Base-by-base conservation (phyloP, 2,329 filamentous ascomycete species). In the Byssochlamys sp. region DNA sequence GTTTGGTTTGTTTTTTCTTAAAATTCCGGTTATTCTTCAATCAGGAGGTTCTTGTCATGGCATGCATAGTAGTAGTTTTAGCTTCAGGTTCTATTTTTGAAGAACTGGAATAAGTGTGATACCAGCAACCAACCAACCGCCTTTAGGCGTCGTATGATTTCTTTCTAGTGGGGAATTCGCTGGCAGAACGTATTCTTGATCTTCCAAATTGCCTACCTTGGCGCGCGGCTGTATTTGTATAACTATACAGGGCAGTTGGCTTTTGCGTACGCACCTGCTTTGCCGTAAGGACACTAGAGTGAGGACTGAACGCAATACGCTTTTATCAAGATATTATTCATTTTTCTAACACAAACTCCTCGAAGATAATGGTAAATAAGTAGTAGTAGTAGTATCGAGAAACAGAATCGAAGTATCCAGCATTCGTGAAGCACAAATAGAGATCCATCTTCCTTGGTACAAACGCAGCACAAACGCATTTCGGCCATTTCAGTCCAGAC, bases 1-100 rank as follows among this genome's bases (percentile, higher is more conserved):
- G 28, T 55, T 58, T 19, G 19, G 19, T 54, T 51, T 58, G 57
- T 59, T 48, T 55, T 57, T 49, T 59, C 28, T 58, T 35, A 52
- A 31, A 51, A 51, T 54, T 45, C 48, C 24, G 5, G n/a, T 19
- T 45, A 45, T 4, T 14, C 19, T 24, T 14, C n/a, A 24, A 45
- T 45, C 9, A 9, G 39, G n/a, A 45, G 19, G 39, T 45, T 45
- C 12, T 39, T 39, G n/a, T 45, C 19, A 9, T 39, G n/a, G 19
- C 19, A 9, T 45, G 39, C 39, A 45, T 45, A 39, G 12, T 39
- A 14, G 35, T 31, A 31, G 14, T 9, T 45, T 19, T 45, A 45
- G 39, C 39, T 45, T 45, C 39, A 14, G n/a, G 14, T 31, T 31
- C 7, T 31, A 31, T n/a, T 7, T 19, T 45, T 19, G 39, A 14